phyloP scores from a whole-genome alignment of 371 early-diverging fungal genomes.

The Lichtheimia hyalospora region DNA sequence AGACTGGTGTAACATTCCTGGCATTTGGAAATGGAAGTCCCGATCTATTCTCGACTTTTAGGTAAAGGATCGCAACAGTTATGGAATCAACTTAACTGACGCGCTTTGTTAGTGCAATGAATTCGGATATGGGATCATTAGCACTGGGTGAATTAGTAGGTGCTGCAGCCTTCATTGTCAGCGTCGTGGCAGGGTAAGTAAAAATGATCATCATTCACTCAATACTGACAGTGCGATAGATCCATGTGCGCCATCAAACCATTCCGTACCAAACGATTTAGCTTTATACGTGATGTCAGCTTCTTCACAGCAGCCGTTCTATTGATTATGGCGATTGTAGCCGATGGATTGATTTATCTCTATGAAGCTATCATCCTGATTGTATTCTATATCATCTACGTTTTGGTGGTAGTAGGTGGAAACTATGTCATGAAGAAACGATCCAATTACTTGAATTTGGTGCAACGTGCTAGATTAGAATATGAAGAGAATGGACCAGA shows the following conservation, averaged over 20 bases:
- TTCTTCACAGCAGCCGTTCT: slow-evolving; percentile 72
- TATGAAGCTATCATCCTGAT: slow-evolving; percentile 59
- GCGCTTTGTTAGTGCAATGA: slow-evolving; percentile 55
- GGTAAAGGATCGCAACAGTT: slow-evolving; percentile 13
- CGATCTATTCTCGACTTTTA: slow-evolving; percentile 78
- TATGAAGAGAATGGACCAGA: slow-evolving; percentile 47
- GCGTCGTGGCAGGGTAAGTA: slow-evolving; percentile 65
- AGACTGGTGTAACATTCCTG: slow-evolving; percentile 85
- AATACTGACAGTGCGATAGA: slow-evolving; percentile 24
- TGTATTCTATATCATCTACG: slow-evolving; percentile 57
- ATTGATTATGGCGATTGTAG: slow-evolving; percentile 54
- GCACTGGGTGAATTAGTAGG: slow-evolving; percentile 85
- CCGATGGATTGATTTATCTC: slow-evolving; percentile 61
- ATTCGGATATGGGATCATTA: slow-evolving; percentile 70
- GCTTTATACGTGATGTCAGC: slow-evolving; percentile 71
- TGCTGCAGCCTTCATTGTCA: slow-evolving; percentile 74
- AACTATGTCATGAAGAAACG: slow-evolving; percentile 48
- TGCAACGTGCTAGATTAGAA: slow-evolving; percentile 44
- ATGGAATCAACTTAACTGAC: background rate
- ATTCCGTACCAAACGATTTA: slow-evolving; percentile 60
- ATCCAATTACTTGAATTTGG: slow-evolving; percentile 34
- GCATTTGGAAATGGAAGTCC: slow-evolving; percentile 90
- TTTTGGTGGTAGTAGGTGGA: slow-evolving; percentile 57
- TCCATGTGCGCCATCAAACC: slow-evolving; percentile 71
- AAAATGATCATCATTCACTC: background rate